These are phyloP conservation scores for Kalmanozyma brasiliensis DNA, from an alignment of 1,284 basidiomycete genomes.

Conservation along the genomic window DNA sequence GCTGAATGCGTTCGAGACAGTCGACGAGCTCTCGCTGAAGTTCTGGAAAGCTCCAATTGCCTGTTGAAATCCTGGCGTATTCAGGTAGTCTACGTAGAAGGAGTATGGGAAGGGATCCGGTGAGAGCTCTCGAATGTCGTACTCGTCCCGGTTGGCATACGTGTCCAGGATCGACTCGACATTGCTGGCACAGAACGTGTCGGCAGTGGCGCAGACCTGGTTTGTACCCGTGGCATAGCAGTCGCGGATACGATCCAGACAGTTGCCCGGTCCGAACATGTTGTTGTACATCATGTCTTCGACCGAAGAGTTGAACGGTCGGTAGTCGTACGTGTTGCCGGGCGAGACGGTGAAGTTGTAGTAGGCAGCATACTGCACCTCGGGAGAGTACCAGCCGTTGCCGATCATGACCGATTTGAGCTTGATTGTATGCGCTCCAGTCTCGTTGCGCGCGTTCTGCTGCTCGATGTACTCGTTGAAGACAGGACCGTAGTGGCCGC, in stretches of 20 bases:
- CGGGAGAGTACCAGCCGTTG: constrained; percentile 59
- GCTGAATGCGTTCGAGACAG: constrained; percentile 37
- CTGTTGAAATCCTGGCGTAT: constrained; percentile 35
- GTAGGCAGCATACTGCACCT: constrained; percentile 52
- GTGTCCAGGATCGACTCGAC: constrained; percentile 46
- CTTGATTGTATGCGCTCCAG: constrained; percentile 73
- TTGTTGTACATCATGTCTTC: constrained; percentile 43
- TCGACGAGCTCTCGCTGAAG: constrained; percentile 42
- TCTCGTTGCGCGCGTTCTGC: constrained; percentile 73
- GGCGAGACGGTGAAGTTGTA: constrained; percentile 59
- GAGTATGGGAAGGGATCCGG: constrained; percentile 59
- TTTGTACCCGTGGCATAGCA: constrained; percentile 41
- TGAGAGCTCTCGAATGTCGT: constrained; percentile 52
- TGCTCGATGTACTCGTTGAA: constrained; percentile 71
- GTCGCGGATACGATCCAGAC: constrained; percentile 50
- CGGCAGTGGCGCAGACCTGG: constrained; percentile 52
- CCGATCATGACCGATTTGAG: constrained; percentile 75
- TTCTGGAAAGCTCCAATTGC: constrained; percentile 58
- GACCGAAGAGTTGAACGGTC: constrained; percentile 40
- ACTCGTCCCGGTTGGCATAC: constrained; percentile 50
- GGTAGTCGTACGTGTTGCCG: constrained; percentile 51
- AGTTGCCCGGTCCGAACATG: constrained; percentile 51
- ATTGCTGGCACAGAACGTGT: constrained; percentile 46
- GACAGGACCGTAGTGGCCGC: constrained; percentile 73
- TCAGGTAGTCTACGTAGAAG: constrained; percentile 52